Evolutionary conservation across 2,329 filamentous ascomycete genomes (phyloP), one percentile per base, ranked within the genome.

Genomic region (Botrytis aclada): DNA sequence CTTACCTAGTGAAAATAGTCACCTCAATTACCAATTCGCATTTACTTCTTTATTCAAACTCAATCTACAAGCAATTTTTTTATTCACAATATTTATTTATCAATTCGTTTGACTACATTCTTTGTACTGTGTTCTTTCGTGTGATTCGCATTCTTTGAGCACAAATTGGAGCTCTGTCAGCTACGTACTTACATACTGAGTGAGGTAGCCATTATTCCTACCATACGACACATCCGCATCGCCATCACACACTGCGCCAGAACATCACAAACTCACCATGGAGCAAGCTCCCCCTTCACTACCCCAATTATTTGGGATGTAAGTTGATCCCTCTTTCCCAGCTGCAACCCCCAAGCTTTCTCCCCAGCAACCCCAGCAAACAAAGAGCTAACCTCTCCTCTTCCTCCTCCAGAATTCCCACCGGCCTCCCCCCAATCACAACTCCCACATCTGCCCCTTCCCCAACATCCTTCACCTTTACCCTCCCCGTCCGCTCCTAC

Each of bases 371-470:
- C 25, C 20, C 22, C 1, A 37, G 18, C 47, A 18, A 51, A 3
- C 25, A 54, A 45, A 37, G 32, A 60, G 32, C 71, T 61, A 29
- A 72, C 58, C 41, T 45, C 47, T 45, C 37, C 54, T 41, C 45
- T 62, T 41, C 74, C 72, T 25, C n/a, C 18, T 22, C 34, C 74
- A 79, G 74, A 76, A 84, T 91, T 72, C 88, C 89, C 20, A 86
- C 89, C 37, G 88, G 88, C 73, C 87, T 87, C 74, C 86, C 88
- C 2, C 83, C 89, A 69, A 84, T 90, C 73, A 88, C 85, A 2
- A 80, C 82, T 1, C 88, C 89, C 1, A 83, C 86, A 43, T 85
- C 85, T n/a, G 81, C 84, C 2, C 88, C 86, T 0, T 85, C 86
- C 0, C 83, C 84, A 67, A 87, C 85, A 3, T 87, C 86, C n/a